phyloP scores from a whole-genome alignment of 2,329 filamentous ascomycete species.

The Trichoderma koningii region DNA sequence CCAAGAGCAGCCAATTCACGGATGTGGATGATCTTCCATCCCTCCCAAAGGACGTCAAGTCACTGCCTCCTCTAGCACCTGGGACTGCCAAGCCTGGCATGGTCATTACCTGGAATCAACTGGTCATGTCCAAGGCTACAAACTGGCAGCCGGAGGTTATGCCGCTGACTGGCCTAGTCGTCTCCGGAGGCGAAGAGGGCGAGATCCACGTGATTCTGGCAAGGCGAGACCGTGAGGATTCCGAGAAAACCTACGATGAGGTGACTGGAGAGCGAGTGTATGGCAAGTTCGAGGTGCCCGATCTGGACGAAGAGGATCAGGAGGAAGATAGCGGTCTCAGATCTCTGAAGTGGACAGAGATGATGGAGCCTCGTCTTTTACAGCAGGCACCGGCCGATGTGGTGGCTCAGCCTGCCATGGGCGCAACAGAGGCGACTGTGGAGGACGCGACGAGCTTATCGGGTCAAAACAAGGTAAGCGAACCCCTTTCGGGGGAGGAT shows the following conservation, averaged over 20 bases:
- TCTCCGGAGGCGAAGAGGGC: slow-evolving; percentile 55
- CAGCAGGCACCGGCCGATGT: slow-evolving; percentile 40
- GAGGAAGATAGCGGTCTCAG: slow-evolving; percentile 63
- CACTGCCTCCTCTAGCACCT: slow-evolving; percentile 53
- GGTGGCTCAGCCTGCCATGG: slow-evolving; percentile 30
- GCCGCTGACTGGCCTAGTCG: slow-evolving; percentile 66
- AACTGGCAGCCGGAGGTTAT: slow-evolving; percentile 67
- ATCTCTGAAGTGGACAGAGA: slow-evolving; percentile 60
- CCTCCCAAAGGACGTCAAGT: slow-evolving; percentile 59
- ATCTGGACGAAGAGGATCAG: slow-evolving; percentile 60
- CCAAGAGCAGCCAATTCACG: slow-evolving; percentile 49
- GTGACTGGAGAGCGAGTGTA: slow-evolving; percentile 72
- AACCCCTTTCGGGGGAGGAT: slow-evolving; percentile 16
- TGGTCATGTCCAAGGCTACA: slow-evolving; percentile 61
- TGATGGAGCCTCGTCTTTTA: slow-evolving; percentile 69
- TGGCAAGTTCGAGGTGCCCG: slow-evolving; percentile 74
- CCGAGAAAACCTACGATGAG: slow-evolving; percentile 63
- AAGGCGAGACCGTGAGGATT: slow-evolving; percentile 63
- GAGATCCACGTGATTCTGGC: slow-evolving; percentile 66
- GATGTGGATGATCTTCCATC: slow-evolving; percentile 62
- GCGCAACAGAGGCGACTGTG: neutral
- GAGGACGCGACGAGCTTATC: neutral
- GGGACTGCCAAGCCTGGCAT: slow-evolving; percentile 58
- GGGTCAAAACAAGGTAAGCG: slow-evolving; percentile 25
- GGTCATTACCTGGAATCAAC: slow-evolving; percentile 69